phyloP scores from a whole-genome alignment of 805 yeast genomes.

The Candida fluviatilis region DNA sequence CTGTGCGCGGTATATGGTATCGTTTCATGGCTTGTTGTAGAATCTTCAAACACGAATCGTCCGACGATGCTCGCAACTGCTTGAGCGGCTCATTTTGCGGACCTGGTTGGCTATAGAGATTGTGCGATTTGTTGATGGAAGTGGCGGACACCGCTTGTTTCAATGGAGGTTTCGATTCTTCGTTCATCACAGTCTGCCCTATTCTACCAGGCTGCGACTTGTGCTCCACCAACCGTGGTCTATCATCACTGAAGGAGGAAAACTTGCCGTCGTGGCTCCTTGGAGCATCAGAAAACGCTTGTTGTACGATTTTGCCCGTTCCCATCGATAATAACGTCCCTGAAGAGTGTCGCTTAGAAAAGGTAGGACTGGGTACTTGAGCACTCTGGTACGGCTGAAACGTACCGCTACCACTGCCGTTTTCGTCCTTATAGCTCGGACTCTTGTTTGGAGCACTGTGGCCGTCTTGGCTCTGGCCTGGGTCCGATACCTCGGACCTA shows the following conservation, averaged over 20 bases:
- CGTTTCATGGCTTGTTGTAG: slow-evolving; percentile 85
- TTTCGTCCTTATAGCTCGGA: slow-evolving; percentile 6
- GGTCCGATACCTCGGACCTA: slow-evolving; percentile 4
- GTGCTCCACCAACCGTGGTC: slow-evolving; percentile 23
- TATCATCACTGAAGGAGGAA: slow-evolving; percentile 4
- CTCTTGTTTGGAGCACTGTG: slow-evolving; percentile 8
- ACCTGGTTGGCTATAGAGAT: slow-evolving; percentile 6
- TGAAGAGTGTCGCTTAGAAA: slow-evolving; percentile 32
- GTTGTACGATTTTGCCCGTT: slow-evolving; percentile 36
- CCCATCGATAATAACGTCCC: slow-evolving; percentile 39
- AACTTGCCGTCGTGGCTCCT: slow-evolving; percentile 6
- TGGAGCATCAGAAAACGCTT: slow-evolving; percentile 14
- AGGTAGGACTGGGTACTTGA: slow-evolving; percentile 19
- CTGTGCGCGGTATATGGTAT: slow-evolving; percentile 71
- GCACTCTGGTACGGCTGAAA: background rate
- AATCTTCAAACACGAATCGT: slow-evolving; percentile 86
- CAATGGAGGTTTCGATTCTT: slow-evolving; percentile 13
- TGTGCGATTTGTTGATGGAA: slow-evolving; percentile 9
- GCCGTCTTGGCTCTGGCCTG: no score
- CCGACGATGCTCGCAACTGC: slow-evolving; percentile 79
- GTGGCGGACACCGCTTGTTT: slow-evolving; percentile 21
- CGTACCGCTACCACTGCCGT: background rate
- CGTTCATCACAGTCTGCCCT: no score
- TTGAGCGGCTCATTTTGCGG: slow-evolving; percentile 64
- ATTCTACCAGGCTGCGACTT: slow-evolving; percentile 11